Evolutionary conservation across 371 early-diverging fungal genomes (phyloP).

Genomic region (Mucor sp.): DNA sequence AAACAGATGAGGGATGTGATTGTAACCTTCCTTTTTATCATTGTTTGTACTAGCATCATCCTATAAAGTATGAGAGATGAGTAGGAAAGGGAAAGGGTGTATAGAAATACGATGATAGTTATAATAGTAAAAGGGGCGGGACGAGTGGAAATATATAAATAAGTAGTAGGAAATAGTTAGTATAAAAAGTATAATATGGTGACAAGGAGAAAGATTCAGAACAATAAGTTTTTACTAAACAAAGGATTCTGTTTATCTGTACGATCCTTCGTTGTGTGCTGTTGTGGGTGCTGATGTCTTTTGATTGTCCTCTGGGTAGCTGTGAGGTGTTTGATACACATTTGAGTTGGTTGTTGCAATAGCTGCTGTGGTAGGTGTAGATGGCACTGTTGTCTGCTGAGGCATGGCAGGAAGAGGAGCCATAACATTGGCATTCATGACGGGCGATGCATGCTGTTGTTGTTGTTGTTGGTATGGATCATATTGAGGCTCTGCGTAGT

Average conservation of each 20-base stretch:
- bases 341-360: conserved; percentile 1
- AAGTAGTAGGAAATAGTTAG: not conserved
- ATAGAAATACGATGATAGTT: not conserved
- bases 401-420: conserved; percentile 5
- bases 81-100: not conserved
- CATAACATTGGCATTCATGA: not conserved
- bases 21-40: not conserved
- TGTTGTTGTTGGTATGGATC: conserved; percentile 13
- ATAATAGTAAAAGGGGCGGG: not conserved
- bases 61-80: not conserved
- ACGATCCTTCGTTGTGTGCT: not conserved
- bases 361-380: not conserved
- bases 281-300: not conserved
- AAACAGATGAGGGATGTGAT: not conserved
- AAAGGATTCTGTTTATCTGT: conserved; percentile 5
- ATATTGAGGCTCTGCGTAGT: conserved; percentile 5
- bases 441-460: conserved; percentile 3
- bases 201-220: not conserved
- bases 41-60: not conserved
- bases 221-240: not conserved
- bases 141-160: not conserved
- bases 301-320: conserved; percentile 10
- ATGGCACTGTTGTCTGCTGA: not conserved
- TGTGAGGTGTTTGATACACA: conserved; percentile 20
- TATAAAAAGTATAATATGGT: not conserved